Conservation (phyloP, 164 flowering plant species). For the Magnolia changhungtana region DNA sequence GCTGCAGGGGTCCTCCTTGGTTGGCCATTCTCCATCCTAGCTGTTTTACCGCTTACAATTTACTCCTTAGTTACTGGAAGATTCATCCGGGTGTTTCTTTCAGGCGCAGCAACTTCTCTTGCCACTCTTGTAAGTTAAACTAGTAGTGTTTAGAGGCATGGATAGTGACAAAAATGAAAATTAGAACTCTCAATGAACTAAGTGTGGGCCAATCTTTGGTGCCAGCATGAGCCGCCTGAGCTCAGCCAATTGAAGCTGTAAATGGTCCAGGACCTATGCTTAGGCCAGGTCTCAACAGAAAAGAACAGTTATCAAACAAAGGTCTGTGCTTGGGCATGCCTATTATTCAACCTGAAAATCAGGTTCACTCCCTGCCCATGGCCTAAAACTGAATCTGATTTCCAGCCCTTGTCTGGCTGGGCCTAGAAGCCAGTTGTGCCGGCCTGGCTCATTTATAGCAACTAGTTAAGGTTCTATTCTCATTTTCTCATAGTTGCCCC, state of each 20-base stretch:
- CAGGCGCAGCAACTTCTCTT: conserved; percentile 63
- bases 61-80: conserved; percentile 51
- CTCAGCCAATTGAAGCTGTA: not conserved
- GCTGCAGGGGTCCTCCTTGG: conserved; percentile 87
- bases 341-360: not conserved
- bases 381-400: not conserved
- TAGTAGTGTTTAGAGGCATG: not conserved
- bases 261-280: not conserved
- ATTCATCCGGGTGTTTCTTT: conserved; percentile 63
- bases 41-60: conserved; percentile 70
- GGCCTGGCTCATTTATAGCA: not conserved
- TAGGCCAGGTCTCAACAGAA: too few species aligned
- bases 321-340: not conserved
- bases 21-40: conserved; percentile 96
- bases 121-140: conserved; percentile 58
- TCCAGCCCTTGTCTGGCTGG: not conserved
- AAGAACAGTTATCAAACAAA: not conserved
- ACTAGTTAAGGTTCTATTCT: not conserved
- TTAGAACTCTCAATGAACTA: not conserved
- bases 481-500: not conserved
- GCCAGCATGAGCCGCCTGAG: not conserved
- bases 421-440: not conserved
- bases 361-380: not conserved
- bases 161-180: not conserved
- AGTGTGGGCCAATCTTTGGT: not conserved